A percentile compares a stretch with the other conserved stretches of the same genome.
Conservation (phyloP, 352 stramenopile species). For the Globisporangium nodosum region DNA sequence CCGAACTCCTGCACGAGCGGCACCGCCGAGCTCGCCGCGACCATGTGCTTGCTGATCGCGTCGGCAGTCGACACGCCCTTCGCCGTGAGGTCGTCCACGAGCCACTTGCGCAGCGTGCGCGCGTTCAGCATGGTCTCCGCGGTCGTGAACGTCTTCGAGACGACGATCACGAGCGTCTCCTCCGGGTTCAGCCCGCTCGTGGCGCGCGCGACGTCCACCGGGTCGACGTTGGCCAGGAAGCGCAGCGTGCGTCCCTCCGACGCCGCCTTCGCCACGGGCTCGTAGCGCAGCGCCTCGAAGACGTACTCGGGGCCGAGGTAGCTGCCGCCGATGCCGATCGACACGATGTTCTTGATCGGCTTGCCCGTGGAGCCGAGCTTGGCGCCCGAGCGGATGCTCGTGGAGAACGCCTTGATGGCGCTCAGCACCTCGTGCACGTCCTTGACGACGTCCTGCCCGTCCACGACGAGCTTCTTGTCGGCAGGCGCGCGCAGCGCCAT, state of each 20-base stretch:
- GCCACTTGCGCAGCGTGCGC: conserved; percentile 93
- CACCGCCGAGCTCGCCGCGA: conserved; percentile 85
- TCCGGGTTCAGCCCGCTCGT: conserved; percentile 92
- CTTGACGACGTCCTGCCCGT: conserved; percentile 94
- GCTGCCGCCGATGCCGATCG: conserved; percentile 95
- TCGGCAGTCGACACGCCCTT: conserved; percentile 79
- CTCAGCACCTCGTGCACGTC: conserved; percentile 95
- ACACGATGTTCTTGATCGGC: conserved; percentile 92
- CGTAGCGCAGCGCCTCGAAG: conserved; percentile 89
- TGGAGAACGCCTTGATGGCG: conserved; percentile 92
- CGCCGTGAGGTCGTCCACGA: conserved; percentile 89
- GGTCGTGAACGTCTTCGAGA: conserved; percentile 99
- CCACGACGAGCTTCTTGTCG: conserved; percentile 83
- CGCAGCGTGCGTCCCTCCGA: conserved; percentile 85
- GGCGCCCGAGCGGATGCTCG: conserved; percentile 85
- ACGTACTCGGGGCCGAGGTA: conserved; percentile 98
- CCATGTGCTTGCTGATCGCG: conserved; percentile 92
- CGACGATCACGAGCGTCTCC: conserved; percentile 95
- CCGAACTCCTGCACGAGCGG: conserved; percentile 89
- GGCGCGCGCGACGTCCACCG: conserved; percentile 92
- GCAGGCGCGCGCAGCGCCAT: conserved; percentile 91
- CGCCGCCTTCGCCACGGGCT: conserved; percentile 79
- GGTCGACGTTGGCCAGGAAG: conserved; percentile 98
- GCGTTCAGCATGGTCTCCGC: conserved; percentile 99
- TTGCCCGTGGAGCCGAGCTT: conserved; percentile 93